phyloP scores from a whole-genome alignment of 257 asterid genomes.

The Ilex asprella region DNA sequence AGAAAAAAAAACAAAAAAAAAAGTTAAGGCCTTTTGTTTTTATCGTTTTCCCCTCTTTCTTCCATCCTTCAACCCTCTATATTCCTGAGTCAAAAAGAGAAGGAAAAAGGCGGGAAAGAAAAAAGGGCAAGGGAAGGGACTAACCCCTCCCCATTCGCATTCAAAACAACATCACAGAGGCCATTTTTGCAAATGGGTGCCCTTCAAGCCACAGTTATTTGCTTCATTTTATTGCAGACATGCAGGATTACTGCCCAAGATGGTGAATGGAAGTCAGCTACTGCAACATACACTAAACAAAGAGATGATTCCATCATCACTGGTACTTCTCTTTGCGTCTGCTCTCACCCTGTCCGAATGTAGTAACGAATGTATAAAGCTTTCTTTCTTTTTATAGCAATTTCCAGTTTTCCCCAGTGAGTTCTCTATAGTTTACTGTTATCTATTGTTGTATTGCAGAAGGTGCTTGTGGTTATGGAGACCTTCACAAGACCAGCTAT shows the following conservation, averaged over 20 bases:
- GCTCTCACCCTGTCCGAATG: not conserved
- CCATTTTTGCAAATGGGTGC: not conserved
- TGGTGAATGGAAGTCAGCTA: not conserved
- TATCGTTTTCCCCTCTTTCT: too few relatives aligned
- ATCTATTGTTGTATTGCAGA: slow-evolving; percentile 9
- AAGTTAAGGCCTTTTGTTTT: too few relatives aligned
- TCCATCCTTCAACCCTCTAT: not conserved
- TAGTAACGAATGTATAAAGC: too few relatives aligned
- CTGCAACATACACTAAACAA: not conserved
- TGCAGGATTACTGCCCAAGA: not conserved
- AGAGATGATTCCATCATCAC: not conserved
- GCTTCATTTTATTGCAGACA: not conserved
- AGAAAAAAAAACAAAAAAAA: too few relatives aligned
- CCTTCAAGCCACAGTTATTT: not conserved
- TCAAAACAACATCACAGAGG: not conserved
- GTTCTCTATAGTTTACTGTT: not conserved
- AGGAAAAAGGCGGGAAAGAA: not conserved
- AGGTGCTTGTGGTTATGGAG: slow-evolving; percentile 33
- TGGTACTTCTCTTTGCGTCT: not conserved
- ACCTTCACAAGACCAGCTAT: slow-evolving; percentile 21
- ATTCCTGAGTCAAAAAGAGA: not conserved
- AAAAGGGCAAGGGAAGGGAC: not conserved
- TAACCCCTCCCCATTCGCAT: not conserved
- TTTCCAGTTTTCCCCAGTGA: not conserved
- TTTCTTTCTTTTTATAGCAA: too few relatives aligned